Evolutionary conservation across 2,329 filamentous ascomycete species (phyloP), one percentile per base, ranked within the genome.

Genomic region (Pezicula radicicola): DNA sequence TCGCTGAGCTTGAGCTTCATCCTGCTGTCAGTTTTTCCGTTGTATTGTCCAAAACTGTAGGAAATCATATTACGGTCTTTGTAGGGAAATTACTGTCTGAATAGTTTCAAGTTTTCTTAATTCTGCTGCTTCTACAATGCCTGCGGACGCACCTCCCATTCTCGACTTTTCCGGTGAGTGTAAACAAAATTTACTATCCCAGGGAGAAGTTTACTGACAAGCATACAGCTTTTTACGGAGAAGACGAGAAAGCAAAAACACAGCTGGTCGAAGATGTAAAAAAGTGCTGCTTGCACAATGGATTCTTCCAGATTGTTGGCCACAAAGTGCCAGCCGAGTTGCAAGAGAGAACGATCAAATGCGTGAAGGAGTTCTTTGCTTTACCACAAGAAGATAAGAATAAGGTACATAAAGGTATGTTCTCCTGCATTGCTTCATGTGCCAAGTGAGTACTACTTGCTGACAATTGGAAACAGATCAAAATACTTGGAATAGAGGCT

Each of bases 221-320:
- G 27, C 42, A 28, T 45, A 21, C 21, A 56, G 55, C 62, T 27
- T 66, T 68, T 52, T 69, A 69, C 30, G 61, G 60, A 10, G 40
- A 55, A 4, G 62, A 70, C 39, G 50, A 46, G 43, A 56, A 55
- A 8, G 65, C 65, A 7, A 69, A 68, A 52, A 55, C 58, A 3
- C 51, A 62, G 13, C 51, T 69, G 13, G 63, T 69, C 7, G 49
- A 63, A 72, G 46, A 56, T 16, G 70, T 74, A 49, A 77, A 77
- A 55, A 60, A 48, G 55, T 70, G 43, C 52, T 77, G 74, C 55
- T 61, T 71, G 16, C 71, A 66, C 60, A 77, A 68, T 50, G 77
- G 77, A 5, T 80, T 80, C 63, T 79, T 81, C 66, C 76, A 79
- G 56, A 71, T 80, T 40, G 63, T 68, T 13, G 72, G 73, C 13